Evolutionary conservation across 2,329 filamentous ascomycete species (phyloP).

Genomic region (Ascochyta lentis): DNA sequence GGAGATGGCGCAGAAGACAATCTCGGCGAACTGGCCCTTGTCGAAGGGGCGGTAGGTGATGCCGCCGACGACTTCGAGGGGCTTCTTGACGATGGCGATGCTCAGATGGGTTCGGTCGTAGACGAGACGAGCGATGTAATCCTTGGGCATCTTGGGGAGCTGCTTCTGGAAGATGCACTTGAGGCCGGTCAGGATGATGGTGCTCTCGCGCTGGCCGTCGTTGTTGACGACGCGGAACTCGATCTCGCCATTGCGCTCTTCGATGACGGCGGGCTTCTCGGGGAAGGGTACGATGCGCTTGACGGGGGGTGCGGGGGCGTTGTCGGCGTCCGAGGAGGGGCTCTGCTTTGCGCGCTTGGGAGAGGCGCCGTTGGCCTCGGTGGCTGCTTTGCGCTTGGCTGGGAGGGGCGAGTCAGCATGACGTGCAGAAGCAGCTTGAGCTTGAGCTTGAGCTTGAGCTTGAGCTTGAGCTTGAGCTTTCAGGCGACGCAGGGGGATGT

Average conservation of each 20-base stretch:
- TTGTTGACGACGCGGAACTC: constrained; percentile 99
- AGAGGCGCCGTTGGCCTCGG: constrained; percentile 66
- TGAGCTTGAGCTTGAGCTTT: background rate
- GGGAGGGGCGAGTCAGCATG: constrained; percentile 25
- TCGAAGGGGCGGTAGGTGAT: constrained; percentile 97
- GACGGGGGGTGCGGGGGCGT: constrained; percentile 49
- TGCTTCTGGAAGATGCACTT: constrained; percentile 99
- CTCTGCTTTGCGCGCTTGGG: constrained; percentile 64
- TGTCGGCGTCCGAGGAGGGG: constrained; percentile 42
- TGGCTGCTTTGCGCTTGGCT: constrained; percentile 77
- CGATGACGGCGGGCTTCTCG: constrained; percentile 91
- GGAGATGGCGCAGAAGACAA: constrained; percentile 97
- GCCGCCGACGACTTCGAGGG: constrained; percentile 89
- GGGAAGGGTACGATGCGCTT: constrained; percentile 81
- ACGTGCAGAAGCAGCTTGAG: background rate
- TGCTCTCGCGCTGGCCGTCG: constrained; percentile 83
- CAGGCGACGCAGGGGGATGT: constrained; percentile 19
- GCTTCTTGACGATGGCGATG: constrained; percentile 97
- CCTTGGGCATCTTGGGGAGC: constrained; percentile 98
- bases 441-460: background rate
- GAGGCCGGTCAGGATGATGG: constrained; percentile 91
- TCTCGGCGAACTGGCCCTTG: constrained; percentile 91
- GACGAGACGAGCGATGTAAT: constrained; percentile 96
- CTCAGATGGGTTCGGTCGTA: constrained; percentile 96
- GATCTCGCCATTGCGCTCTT: constrained; percentile 93